A percentile compares a stretch with the other conserved stretches of the same genome.
These are phyloP conservation scores for Butyriboletus loyo DNA, from an alignment of 768 basidiomycete species.

Conservation along the genomic window DNA sequence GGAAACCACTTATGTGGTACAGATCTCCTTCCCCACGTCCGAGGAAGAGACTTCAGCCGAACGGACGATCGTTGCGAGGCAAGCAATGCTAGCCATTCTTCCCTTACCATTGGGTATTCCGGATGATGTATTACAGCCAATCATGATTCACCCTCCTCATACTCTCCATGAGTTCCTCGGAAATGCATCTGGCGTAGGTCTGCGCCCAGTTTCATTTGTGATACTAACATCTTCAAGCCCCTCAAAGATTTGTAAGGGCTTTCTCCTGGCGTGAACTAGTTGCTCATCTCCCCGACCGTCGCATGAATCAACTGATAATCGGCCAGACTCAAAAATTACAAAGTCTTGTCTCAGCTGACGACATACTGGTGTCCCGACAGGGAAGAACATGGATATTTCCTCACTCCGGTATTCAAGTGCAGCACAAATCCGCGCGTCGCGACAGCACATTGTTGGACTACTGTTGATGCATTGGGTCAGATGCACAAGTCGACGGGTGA, in stretches of 20 bases:
- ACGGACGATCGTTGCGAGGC: slow-evolving; percentile 51
- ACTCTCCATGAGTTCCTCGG: slow-evolving; percentile 69
- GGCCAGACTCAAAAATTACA: slow-evolving; percentile 60
- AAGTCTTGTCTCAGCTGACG: slow-evolving; percentile 61
- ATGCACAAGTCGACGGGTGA: slow-evolving; percentile 64
- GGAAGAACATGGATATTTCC: slow-evolving; percentile 79
- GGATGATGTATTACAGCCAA: slow-evolving; percentile 64
- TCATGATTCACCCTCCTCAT: slow-evolving; percentile 59
- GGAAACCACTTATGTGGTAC: neutral
- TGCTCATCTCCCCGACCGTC: neutral
- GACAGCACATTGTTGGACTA: slow-evolving; percentile 73
- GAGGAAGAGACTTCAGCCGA: slow-evolving; percentile 20
- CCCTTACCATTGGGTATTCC: slow-evolving; percentile 65
- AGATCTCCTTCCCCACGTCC: neutral
- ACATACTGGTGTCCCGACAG: slow-evolving; percentile 79
- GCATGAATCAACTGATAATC: neutral
- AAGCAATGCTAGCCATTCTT: slow-evolving; percentile 53
- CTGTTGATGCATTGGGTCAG: slow-evolving; percentile 57
- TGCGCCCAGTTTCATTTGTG: neutral
- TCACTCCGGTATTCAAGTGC: slow-evolving; percentile 73
- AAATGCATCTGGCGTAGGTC: slow-evolving; percentile 53
- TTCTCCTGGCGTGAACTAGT: neutral
- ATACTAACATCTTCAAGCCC: slow-evolving; percentile 36
- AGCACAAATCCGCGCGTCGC: slow-evolving; percentile 73
- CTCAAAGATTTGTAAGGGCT: slow-evolving; percentile 54